Evolutionary conservation across 805 yeast species (phyloP), one percentile per base, ranked within the genome.

Genomic region (Candida patagonica): DNA sequence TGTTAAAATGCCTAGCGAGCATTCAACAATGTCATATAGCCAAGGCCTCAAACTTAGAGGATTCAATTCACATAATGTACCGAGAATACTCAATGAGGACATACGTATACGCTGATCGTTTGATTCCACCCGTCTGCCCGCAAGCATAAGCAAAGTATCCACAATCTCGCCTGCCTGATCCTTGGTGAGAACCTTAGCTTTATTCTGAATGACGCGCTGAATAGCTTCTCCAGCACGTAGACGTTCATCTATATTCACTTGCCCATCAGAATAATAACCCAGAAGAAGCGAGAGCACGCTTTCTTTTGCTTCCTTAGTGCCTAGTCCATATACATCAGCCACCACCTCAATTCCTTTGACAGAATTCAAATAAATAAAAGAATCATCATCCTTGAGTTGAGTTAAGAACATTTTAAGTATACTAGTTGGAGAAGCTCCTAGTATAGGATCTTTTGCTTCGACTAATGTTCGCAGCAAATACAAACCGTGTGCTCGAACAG

Each of bases 51-150:
- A 50, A 0, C 80, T 82, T 5, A 60, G 39, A 1, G 87, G 78
- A 43, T 76, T 75, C 1, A 63, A 62, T 46, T 73, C 73, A 51
- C 87, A 73, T 26, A 81, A 64, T 5, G 72, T 62, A 22, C 96
- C 95, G n/a, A 89, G 56, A 10, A 92, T 58, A 0, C 96, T 83
- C 76, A 88, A 71, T 0, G 95, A 74, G 1, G 96, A 88, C 81
- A 86, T 78, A 48, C 96, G 66, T 29, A 87, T 47, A 29, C 78
- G 69, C 1, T 39, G 39, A 10, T 36, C 37, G 15, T 27, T 17
- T 10, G 35, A 17, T 9, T n/a, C 13, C 3, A 12, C 27, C 16
- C 34, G 16, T 19, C 55, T 37, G 17, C 53, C 40, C 15, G 49
- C 48, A 5, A 45, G 41, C 16, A 36, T 12, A 2, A 82, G 52